phyloP scores from a whole-genome alignment of 2,329 filamentous ascomycete species.

The Helicocarpus griseus region DNA sequence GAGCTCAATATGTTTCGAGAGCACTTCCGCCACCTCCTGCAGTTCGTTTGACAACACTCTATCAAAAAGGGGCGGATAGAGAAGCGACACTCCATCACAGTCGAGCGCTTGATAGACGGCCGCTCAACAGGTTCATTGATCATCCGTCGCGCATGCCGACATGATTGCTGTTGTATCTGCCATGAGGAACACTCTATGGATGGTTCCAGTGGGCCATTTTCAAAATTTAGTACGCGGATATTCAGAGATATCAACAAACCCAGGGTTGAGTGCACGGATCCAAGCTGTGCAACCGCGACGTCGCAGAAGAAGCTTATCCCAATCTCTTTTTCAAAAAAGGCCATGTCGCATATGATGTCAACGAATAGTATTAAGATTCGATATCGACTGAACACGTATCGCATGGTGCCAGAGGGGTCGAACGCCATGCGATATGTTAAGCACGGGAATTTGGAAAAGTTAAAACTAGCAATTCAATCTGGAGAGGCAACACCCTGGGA shows the following conservation, averaged over 20 bases:
- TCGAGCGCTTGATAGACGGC: background rate
- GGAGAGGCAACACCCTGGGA: constrained; percentile 13
- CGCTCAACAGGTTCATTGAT: constrained; percentile 1
- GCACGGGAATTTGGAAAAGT: constrained; percentile 12
- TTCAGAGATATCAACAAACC: background rate
- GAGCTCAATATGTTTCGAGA: constrained; percentile 1
- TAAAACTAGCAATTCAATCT: constrained; percentile 8
- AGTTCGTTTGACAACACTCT: background rate
- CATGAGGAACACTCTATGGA: constrained; percentile 2
- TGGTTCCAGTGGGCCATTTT: background rate
- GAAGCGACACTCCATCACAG: background rate
- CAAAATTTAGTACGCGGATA: constrained; percentile 1
- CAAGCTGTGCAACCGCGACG: constrained; percentile 4
- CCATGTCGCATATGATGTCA: constrained; percentile 9
- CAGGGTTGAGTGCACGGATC: constrained; percentile 8
- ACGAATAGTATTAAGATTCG: constrained; percentile 6
- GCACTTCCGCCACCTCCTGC: background rate
- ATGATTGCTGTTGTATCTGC: constrained; percentile 12
- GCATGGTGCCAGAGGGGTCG: constrained; percentile 13
- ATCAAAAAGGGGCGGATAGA: background rate
- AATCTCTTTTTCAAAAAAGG: constrained; percentile 8
- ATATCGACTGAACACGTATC: constrained; percentile 11
- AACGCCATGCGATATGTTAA: constrained; percentile 12
- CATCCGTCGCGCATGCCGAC: constrained; percentile 11
- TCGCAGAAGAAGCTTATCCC: constrained; percentile 1